These are phyloP conservation scores for Boletus sp. DNA, from an alignment of 1,284 basidiomycete genomes.

Conservation along the genomic window DNA sequence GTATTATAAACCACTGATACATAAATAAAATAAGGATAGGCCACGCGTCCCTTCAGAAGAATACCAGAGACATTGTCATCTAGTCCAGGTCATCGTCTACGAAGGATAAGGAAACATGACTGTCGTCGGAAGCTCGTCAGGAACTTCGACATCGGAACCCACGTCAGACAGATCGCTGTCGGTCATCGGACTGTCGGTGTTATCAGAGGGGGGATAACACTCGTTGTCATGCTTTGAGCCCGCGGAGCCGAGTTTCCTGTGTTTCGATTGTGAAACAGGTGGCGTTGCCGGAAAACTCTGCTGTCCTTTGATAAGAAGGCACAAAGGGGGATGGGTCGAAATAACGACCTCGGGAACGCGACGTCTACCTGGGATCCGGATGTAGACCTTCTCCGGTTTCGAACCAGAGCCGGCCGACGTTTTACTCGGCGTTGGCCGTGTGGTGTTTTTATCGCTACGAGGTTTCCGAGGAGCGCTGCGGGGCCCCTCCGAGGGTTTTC, in stretches of 20 bases:
- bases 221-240: slow-evolving; percentile 15
- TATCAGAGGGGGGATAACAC: slow-evolving; percentile 25
- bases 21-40: slow-evolving; percentile 36
- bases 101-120: slow-evolving; percentile 11
- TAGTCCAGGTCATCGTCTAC: slow-evolving; percentile 16
- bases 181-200: slow-evolving; percentile 15
- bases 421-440: slow-evolving; percentile 19
- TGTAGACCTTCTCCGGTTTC: slow-evolving; percentile 29
- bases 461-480: slow-evolving; percentile 31
- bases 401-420: slow-evolving; percentile 16
- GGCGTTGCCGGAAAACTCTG: slow-evolving; percentile 21
- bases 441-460: slow-evolving; percentile 21
- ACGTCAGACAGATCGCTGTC: slow-evolving; percentile 30
- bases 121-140: slow-evolving; percentile 26
- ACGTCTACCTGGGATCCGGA: slow-evolving; percentile 21
- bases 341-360: slow-evolving; percentile 25
- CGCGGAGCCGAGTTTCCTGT: slow-evolving; percentile 16
- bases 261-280: slow-evolving; percentile 24
- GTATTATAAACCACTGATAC: slow-evolving; percentile 3
- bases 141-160: slow-evolving; percentile 20
- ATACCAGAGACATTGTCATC: slow-evolving; percentile 11
- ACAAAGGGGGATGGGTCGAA: slow-evolving; percentile 6
- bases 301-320: slow-evolving; percentile 14
- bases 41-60: slow-evolving; percentile 13
- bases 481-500: slow-evolving; percentile 25